Conservation (phyloP, 2,329 filamentous ascomycete species). For the Penicillium brevicompactum region DNA sequence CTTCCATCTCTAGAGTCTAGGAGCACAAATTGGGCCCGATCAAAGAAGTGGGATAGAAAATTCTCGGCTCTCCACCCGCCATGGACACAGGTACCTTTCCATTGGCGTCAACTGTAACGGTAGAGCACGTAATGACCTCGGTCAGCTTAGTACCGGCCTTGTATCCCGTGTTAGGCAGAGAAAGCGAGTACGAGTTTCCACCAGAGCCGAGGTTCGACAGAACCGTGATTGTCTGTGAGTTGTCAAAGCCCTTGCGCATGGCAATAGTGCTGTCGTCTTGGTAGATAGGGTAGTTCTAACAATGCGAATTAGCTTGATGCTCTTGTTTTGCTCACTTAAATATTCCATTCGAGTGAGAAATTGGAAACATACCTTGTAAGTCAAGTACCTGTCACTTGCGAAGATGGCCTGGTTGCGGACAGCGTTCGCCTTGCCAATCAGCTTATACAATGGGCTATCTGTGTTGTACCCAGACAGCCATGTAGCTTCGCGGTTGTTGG, state of each 20-base stretch:
- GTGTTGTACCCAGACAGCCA: constrained; percentile 58
- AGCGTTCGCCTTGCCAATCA: constrained; percentile 51
- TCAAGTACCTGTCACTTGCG: constrained; percentile 40
- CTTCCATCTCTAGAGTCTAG: background rate
- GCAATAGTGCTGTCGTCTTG: constrained; percentile 47
- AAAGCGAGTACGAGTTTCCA: constrained; percentile 29
- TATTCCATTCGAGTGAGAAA: background rate
- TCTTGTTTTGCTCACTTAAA: background rate
- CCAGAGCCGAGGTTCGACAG: constrained; percentile 46
- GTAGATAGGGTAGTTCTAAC: constrained; percentile 45
- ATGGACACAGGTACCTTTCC: constrained; percentile 51
- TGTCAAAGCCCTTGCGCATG: constrained; percentile 47
- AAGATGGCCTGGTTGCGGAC: constrained; percentile 50
- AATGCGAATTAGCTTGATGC: background rate
- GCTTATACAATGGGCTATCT: constrained; percentile 50
- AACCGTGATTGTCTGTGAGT: constrained; percentile 43
- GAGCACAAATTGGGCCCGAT: constrained; percentile 16
- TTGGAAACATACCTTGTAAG: constrained; percentile 31
- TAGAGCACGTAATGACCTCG: constrained; percentile 43
- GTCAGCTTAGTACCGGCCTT: constrained; percentile 25
- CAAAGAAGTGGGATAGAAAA: constrained; percentile 31
- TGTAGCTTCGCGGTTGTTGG: constrained; percentile 56
- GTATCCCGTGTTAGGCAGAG: constrained; percentile 28
- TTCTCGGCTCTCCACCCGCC: constrained; percentile 45
- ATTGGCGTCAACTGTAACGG: constrained; percentile 43